Conservation (phyloP, 208 protist genomes). For the Leishmania lainsoni region DNA sequence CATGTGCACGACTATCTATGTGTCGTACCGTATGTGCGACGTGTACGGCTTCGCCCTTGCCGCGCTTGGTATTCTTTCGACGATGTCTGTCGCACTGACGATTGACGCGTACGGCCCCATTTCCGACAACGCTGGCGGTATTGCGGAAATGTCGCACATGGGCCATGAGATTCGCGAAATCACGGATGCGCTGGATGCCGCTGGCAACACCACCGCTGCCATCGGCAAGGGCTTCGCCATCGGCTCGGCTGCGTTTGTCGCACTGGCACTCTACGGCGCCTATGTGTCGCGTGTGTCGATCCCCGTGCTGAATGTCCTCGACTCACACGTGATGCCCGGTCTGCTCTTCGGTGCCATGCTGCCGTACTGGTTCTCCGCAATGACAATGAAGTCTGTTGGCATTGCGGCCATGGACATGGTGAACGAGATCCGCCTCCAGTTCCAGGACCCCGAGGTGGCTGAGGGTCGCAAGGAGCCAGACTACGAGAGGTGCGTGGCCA, state of each 20-base stretch:
- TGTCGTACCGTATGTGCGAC: slow-evolving; percentile 70
- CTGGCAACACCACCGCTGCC: slow-evolving; percentile 96
- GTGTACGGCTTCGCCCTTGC: slow-evolving; percentile 94
- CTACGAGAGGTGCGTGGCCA: slow-evolving; percentile 93
- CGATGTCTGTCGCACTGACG: slow-evolving; percentile 87
- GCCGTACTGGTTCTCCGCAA: slow-evolving; percentile 95
- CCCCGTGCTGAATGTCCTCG: slow-evolving; percentile 74
- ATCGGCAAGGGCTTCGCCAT: slow-evolving; percentile 97
- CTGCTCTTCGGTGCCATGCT: slow-evolving; percentile 94
- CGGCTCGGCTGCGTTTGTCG: slow-evolving; percentile 91
- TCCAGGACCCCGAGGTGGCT: slow-evolving; percentile 84
- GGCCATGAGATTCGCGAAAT: slow-evolving; percentile 87
- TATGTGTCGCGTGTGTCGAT: slow-evolving; percentile 83
- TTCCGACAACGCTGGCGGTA: slow-evolving; percentile 95
- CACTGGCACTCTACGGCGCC: slow-evolving; percentile 93
- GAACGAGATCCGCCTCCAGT: slow-evolving; percentile 94
- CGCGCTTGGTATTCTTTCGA: slow-evolving; percentile 96
- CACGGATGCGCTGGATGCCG: slow-evolving; percentile 95
- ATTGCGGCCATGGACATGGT: slow-evolving; percentile 94
- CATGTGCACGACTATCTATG: slow-evolving; percentile 89
- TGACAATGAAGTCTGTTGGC: slow-evolving; percentile 96
- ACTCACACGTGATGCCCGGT: slow-evolving; percentile 79
- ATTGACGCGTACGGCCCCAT: slow-evolving; percentile 97
- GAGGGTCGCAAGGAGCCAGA: slow-evolving; percentile 90
- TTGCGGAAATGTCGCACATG: slow-evolving; percentile 94